Conservation (phyloP, 148 eudicot species). For the Chenopodium album region DNA sequence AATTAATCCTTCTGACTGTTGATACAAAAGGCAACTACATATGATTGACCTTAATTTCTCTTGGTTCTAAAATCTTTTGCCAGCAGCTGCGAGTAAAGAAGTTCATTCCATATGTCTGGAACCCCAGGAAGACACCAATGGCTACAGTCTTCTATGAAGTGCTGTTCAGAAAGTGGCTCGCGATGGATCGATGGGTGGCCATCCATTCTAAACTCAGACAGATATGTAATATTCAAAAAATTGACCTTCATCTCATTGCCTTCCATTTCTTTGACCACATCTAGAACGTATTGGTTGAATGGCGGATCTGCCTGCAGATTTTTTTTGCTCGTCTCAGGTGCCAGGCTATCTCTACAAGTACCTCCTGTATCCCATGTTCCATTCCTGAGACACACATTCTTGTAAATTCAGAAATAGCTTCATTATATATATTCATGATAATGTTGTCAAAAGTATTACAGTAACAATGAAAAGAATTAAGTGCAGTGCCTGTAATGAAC, state of each 20-base stretch:
- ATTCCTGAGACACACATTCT: slow-evolving; percentile 41
- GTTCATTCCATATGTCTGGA: slow-evolving; percentile 82
- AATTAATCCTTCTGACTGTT: not conserved
- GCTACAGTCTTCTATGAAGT: slow-evolving; percentile 69
- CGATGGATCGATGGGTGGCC: slow-evolving; percentile 69
- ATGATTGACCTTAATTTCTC: slow-evolving; percentile 8
- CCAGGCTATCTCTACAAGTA: slow-evolving; percentile 42
- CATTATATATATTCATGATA: not conserved
- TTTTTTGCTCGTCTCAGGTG: slow-evolving; percentile 47
- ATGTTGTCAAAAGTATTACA: not conserved
- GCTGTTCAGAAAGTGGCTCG: slow-evolving; percentile 47
- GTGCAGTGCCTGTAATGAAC: slow-evolving; percentile 60
- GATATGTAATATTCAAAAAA: slow-evolving; percentile 48
- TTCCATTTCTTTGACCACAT: slow-evolving; percentile 43
- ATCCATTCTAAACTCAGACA: slow-evolving; percentile 53
- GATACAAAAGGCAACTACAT: not conserved
- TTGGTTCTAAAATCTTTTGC: slow-evolving; percentile 41
- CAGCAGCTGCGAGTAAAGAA: slow-evolving; percentile 52
- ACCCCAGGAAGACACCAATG: slow-evolving; percentile 87
- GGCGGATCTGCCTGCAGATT: slow-evolving; percentile 42
- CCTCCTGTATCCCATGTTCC: slow-evolving; percentile 68
- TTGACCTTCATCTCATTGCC: slow-evolving; percentile 28
- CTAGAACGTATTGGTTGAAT: slow-evolving; percentile 39
- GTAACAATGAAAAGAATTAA: not conserved
- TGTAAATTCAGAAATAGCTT: slow-evolving; percentile 6